Evolutionary conservation across 2,329 filamentous ascomycete species (phyloP).

Genomic region (Amesomyces nigricolor): DNA sequence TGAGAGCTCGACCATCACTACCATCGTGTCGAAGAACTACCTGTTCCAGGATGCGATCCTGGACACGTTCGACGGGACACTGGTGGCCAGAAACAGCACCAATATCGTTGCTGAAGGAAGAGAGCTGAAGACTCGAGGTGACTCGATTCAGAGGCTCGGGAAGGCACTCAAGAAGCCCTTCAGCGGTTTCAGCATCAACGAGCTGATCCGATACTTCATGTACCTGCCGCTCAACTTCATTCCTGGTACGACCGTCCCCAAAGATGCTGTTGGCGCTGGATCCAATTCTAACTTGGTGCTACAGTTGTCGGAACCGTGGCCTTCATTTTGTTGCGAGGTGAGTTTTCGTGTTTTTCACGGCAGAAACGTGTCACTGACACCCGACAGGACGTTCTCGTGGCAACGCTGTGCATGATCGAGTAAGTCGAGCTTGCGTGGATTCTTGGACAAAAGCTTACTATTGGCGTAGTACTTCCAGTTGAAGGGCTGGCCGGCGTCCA

Average conservation of each 20-base stretch:
- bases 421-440: slow-evolving; percentile 33
- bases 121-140: slow-evolving; percentile 58
- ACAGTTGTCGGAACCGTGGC: slow-evolving; percentile 70
- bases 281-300: slow-evolving; percentile 6
- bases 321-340: slow-evolving; percentile 73
- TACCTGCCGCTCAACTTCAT: slow-evolving; percentile 92
- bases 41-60: slow-evolving; percentile 76
- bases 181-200: slow-evolving; percentile 50
- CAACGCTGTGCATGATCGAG: slow-evolving; percentile 46
- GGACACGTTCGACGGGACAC: slow-evolving; percentile 80
- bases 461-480: slow-evolving; percentile 76
- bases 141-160: slow-evolving; percentile 53
- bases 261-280: neutral
- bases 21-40: slow-evolving; percentile 59
- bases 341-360: slow-evolving; percentile 10
- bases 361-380: slow-evolving; percentile 16
- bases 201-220: slow-evolving; percentile 71
- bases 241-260: slow-evolving; percentile 43
- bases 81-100: slow-evolving; percentile 46
- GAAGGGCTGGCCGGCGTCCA: slow-evolving; percentile 67
- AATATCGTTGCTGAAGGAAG: slow-evolving; percentile 68
- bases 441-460: slow-evolving; percentile 38
- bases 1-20: slow-evolving; percentile 55
- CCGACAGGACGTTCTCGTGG: slow-evolving; percentile 43
- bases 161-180: slow-evolving; percentile 55